Percentiles rank a stretch among this genome's conserved stretches.
Conservation (phyloP, 169 alveolate genomes). For the Plasmodium reichenowi region DNA sequence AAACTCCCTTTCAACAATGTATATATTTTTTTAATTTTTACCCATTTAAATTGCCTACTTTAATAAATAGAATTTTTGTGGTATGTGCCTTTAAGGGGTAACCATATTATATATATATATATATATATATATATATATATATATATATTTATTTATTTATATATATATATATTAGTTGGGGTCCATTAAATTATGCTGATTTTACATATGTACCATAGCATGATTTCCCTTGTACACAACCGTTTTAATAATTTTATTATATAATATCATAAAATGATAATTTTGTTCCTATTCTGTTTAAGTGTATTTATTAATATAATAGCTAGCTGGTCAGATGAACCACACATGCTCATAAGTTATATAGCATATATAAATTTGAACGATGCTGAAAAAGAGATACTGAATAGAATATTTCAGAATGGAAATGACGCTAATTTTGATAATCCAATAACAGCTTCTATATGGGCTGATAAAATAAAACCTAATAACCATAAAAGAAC, state of each 20-base stretch:
- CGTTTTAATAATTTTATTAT: too few relatives aligned
- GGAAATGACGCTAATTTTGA: not conserved
- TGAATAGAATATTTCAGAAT: slow-evolving; percentile 13
- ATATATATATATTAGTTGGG: too few relatives aligned
- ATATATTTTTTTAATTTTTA: too few relatives aligned
- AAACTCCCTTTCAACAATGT: too few relatives aligned
- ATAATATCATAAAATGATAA: slow-evolving; percentile 2
- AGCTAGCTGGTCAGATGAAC: slow-evolving; percentile 57
- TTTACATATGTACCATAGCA: not conserved
- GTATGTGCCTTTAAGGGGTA: too few relatives aligned
- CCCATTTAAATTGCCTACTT: too few relatives aligned
- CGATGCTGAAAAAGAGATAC: slow-evolving; percentile 8
- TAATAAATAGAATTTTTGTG: too few relatives aligned
- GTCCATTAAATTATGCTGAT: not conserved
- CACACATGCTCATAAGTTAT: slow-evolving; percentile 34
- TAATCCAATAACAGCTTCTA: slow-evolving; percentile 22
- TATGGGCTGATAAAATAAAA: slow-evolving; percentile 58
- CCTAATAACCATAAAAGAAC: not conserved
- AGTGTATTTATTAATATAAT: slow-evolving; percentile 5
- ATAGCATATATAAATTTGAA: slow-evolving; percentile 27
- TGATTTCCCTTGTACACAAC: too few relatives aligned
- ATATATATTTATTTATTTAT: too few relatives aligned
- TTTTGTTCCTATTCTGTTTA: not conserved
- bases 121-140: too few relatives aligned
- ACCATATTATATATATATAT: too few relatives aligned